Conservation (phyloP, 495 filamentous ascomycete genomes). For the Trichoderma virens region DNA sequence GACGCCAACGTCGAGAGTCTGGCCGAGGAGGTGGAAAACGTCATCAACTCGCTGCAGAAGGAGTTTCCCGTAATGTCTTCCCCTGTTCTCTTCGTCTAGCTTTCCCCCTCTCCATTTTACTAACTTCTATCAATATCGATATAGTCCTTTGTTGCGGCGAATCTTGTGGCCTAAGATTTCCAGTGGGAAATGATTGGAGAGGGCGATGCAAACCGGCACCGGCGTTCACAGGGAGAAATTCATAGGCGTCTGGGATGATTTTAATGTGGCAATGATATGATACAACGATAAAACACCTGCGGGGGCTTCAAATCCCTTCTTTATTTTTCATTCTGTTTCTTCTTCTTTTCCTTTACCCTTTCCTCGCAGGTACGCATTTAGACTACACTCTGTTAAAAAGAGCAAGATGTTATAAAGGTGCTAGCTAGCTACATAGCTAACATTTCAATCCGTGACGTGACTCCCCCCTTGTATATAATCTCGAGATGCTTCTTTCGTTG, state of each 20-base stretch:
- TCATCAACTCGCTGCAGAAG: slow-evolving; percentile 65
- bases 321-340: background rate
- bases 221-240: too few species aligned
- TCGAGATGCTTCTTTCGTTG: background rate
- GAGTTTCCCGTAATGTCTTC: slow-evolving; percentile 51
- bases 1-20: slow-evolving; percentile 79
- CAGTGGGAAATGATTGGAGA: background rate
- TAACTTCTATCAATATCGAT: background rate
- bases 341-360: background rate
- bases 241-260: too few species aligned
- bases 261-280: background rate
- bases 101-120: background rate
- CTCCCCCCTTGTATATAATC: background rate
- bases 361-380: background rate
- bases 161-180: slow-evolving; percentile 25
- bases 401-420: background rate
- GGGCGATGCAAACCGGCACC: background rate
- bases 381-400: background rate
- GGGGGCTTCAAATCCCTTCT: background rate
- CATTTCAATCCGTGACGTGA: background rate
- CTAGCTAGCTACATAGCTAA: too few species aligned
- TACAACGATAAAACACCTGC: background rate
- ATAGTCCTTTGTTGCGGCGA: slow-evolving; percentile 44
- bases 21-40: slow-evolving; percentile 80
- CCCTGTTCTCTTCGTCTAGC: background rate